Conservation (phyloP, 371 early-diverging fungal genomes). For the Hamiltosporidium tvaerminnensis region DNA sequence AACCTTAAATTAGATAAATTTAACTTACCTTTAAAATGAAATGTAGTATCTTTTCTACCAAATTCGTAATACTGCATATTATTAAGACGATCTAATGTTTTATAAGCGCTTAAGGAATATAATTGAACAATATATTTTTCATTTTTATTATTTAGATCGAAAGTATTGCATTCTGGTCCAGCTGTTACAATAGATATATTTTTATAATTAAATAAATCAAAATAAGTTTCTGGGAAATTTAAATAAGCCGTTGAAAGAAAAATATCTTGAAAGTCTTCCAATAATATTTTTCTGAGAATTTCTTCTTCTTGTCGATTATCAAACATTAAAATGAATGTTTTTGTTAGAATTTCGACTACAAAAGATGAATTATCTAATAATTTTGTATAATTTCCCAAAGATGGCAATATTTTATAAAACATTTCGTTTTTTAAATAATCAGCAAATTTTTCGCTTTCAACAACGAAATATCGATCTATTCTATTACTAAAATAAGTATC, state of each 20-base stretch:
- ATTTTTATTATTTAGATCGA: not conserved
- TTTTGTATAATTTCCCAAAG: not conserved
- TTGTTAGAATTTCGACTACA: not conserved
- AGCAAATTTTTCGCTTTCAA: not conserved
- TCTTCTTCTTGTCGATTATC: not conserved
- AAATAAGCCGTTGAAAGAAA: conserved; percentile 33
- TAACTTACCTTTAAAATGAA: conserved; percentile 45
- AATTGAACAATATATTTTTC: not conserved
- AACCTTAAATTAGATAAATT: too few species aligned
- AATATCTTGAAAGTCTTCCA: conserved; percentile 12
- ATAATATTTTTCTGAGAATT: not conserved
- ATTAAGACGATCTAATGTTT: not conserved
- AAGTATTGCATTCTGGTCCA: conserved; percentile 5
- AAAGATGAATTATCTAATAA: not conserved
- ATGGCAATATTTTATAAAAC: not conserved
- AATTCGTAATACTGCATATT: conserved; percentile 11
- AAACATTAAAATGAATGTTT: not conserved
- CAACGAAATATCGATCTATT: conserved; percentile 32
- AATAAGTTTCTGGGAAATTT: conserved; percentile 27
- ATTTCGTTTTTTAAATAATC: not conserved
- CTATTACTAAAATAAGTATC: conserved; percentile 31
- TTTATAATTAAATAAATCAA: conserved; percentile 15
- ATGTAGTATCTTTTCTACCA: conserved; percentile 7
- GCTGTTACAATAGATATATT: conserved; percentile 12
- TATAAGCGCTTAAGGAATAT: not conserved